A percentile compares a stretch with the other conserved stretches of the same genome.
Conservation (phyloP, 2,329 filamentous ascomycete species). For the Alternaria ethzedia region DNA sequence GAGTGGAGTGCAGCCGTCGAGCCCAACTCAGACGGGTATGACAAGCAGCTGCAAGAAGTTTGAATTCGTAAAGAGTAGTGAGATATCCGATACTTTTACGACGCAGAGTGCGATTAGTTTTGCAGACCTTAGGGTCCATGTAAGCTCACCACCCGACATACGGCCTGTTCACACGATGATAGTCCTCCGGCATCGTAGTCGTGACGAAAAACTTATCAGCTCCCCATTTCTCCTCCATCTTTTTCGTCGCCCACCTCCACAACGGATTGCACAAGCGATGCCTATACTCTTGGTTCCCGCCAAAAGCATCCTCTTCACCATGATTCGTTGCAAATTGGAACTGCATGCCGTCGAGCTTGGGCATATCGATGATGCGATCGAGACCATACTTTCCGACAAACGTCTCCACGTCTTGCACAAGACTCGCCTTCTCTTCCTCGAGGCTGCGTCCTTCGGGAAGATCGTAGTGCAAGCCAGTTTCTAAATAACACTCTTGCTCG, state of each 20-base stretch:
- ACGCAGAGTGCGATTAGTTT: slow-evolving; percentile 6
- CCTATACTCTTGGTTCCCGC: not conserved
- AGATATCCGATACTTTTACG: slow-evolving; percentile 5
- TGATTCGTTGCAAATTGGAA: not conserved
- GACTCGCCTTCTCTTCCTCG: not conserved
- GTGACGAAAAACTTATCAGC: not conserved
- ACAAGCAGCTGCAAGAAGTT: slow-evolving; percentile 13
- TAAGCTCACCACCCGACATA: not conserved
- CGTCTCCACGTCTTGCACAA: not conserved
- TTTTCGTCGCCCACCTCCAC: not conserved
- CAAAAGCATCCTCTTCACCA: not conserved
- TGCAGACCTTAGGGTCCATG: not conserved
- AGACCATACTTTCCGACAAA: not conserved
- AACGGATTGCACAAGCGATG: not conserved
- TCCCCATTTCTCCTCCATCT: not conserved
- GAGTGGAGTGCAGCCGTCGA: slow-evolving; percentile 9
- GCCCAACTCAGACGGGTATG: slow-evolving; percentile 9
- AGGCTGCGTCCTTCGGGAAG: not conserved
- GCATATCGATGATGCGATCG: not conserved
- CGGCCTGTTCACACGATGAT: not conserved
- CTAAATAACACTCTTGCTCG: not conserved
- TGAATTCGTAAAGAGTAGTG: not conserved
- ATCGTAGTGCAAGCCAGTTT: not conserved
- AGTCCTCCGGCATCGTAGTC: not conserved
- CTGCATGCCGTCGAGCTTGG: not conserved